phyloP scores from a whole-genome alignment of 169 alveolate species.

The Cryptosporidium bovis region DNA sequence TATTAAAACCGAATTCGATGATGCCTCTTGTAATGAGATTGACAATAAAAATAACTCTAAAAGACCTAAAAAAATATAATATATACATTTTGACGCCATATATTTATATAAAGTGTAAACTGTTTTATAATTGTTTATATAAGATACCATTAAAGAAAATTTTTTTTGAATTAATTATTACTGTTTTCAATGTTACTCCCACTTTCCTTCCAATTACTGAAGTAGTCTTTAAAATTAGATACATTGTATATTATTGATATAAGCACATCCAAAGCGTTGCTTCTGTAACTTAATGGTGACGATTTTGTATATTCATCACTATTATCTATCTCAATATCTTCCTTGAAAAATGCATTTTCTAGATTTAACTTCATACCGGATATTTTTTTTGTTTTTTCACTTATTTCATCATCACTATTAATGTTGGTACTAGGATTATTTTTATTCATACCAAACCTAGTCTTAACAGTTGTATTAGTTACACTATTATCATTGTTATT shows the following conservation, averaged over 20 bases:
- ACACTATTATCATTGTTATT: neutral
- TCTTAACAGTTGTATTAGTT: too few species aligned
- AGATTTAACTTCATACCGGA: constrained; percentile 38
- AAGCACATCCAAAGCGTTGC: constrained; percentile 46
- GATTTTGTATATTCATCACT: constrained; percentile 28
- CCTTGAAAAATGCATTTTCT: constrained; percentile 50
- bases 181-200: neutral
- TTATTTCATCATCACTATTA: neutral
- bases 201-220: constrained; percentile 55
- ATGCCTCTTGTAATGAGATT: neutral
- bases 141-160: too few species aligned
- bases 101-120: too few species aligned
- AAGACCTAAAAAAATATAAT: neutral
- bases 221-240: constrained; percentile 48
- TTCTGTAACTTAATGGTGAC: constrained; percentile 48
- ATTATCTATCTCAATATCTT: constrained; percentile 21
- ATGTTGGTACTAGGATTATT: neutral
- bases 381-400: constrained; percentile 10
- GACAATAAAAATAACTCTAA: neutral
- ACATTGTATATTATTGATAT: constrained; percentile 36
- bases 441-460: too few species aligned
- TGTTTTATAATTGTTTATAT: too few species aligned
- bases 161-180: too few species aligned
- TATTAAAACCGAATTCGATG: neutral
- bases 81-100: too few species aligned